Percentiles rank a stretch among this genome's conserved stretches.
Evolutionary conservation across 2,329 filamentous ascomycete genomes (phyloP).

Genomic region (Aspergillus japonicus): DNA sequence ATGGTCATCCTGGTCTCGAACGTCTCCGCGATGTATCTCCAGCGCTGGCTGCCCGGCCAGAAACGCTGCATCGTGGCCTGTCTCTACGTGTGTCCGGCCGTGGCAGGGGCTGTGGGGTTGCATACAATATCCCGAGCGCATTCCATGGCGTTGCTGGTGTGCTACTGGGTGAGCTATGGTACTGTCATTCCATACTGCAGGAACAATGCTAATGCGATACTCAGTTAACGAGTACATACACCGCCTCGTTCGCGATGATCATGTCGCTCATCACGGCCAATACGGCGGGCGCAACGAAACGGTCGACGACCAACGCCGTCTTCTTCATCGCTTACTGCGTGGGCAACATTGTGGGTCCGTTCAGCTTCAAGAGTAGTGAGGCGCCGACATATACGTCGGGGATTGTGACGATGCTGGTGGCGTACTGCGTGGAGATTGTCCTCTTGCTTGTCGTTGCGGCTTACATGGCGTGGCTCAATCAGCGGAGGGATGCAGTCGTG

Average conservation of each 20-base stretch:
- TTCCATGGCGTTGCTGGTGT: too few relatives aligned
- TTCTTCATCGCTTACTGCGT: too few relatives aligned
- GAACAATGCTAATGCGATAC: not conserved
- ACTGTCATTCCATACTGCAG: too few relatives aligned
- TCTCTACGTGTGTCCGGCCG: not conserved
- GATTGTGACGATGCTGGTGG: too few relatives aligned
- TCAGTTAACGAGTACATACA: not conserved
- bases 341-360: too few relatives aligned
- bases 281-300: not conserved
- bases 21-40: not conserved
- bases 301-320: not conserved
- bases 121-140: not conserved
- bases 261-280: constrained; percentile 1
- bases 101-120: not conserved
- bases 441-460: too few relatives aligned
- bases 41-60: not conserved
- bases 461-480: too few relatives aligned
- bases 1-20: not conserved
- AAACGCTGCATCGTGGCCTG: not conserved
- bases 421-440: too few relatives aligned
- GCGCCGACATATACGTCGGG: too few relatives aligned
- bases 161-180: too few relatives aligned
- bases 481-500: too few relatives aligned
- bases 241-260: not conserved
- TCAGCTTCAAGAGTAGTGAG: too few relatives aligned